phyloP scores from a whole-genome alignment of 345 rosid species.

The Ceriops decandra region DNA sequence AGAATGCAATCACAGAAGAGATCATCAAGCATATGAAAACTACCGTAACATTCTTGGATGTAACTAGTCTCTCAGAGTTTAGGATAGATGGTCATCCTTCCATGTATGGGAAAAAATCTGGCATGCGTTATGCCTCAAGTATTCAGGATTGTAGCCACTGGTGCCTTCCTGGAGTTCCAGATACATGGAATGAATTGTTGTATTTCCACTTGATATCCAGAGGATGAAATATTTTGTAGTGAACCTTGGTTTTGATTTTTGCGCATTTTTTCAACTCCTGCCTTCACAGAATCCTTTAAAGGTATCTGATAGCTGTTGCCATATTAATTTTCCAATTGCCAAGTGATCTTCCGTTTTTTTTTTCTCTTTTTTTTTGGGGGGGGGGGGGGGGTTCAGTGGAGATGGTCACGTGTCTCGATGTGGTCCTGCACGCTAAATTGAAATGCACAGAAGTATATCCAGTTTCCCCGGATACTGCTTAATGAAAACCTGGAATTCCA shows the following conservation, averaged over 20 bases:
- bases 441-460: no score
- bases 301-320: background rate
- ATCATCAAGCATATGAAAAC: conserved; percentile 64
- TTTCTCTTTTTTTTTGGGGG: no score
- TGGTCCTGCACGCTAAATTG: no score
- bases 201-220: conserved; percentile 49
- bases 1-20: conserved; percentile 47
- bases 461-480: no score
- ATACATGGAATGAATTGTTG: conserved; percentile 78
- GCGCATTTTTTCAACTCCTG: conserved; percentile 20
- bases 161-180: conserved; percentile 97
- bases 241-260: background rate
- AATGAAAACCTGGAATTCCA: no score
- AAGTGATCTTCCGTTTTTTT: no score
- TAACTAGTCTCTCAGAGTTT: conserved; percentile 55
- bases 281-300: background rate
- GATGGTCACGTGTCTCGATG: no score
- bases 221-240: conserved; percentile 14
- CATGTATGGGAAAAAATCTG: conserved; percentile 46
- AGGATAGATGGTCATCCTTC: conserved; percentile 84
- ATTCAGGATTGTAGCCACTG: conserved; percentile 94
- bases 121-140: conserved; percentile 31
- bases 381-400: no score
- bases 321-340: no score
- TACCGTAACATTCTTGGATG: conserved; percentile 58